A percentile compares a stretch with the other conserved stretches of the same genome.
phyloP scores from a whole-genome alignment of 2,329 filamentous ascomycete genomes.

The Talaromyces rugulosus region DNA sequence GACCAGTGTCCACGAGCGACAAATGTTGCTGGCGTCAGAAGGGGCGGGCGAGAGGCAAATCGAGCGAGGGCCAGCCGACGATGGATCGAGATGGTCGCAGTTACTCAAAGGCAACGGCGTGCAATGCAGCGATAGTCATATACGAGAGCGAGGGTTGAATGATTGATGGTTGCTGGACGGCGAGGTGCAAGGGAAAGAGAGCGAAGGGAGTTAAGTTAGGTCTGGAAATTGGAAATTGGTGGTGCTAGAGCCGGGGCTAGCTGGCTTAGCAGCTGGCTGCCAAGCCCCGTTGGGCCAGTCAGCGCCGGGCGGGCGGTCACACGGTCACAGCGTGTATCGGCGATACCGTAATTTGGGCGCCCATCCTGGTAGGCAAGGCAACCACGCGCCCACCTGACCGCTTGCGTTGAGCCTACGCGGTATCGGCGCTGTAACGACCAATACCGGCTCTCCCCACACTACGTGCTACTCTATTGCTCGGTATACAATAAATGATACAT shows the following conservation, averaged over 20 bases:
- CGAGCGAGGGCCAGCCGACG: neutral
- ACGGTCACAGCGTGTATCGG: neutral
- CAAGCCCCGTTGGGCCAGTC: neutral
- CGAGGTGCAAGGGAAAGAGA: slow-evolving; percentile 20
- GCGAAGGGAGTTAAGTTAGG: slow-evolving; percentile 12
- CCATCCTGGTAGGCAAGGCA: neutral
- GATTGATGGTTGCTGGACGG: neutral
- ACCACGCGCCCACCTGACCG: neutral
- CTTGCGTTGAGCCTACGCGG: neutral
- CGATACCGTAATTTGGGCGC: neutral
- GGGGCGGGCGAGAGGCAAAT: neutral
- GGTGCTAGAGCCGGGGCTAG: neutral
- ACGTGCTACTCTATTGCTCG: neutral
- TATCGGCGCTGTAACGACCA: neutral
- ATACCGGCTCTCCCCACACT: neutral
- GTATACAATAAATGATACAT: too few species aligned
- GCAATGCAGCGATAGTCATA: neutral
- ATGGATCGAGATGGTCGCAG: neutral
- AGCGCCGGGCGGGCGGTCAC: neutral
- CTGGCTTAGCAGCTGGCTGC: neutral
- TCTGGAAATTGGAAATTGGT: neutral
- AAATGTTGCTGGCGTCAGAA: neutral
- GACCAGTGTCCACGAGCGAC: slow-evolving; percentile 9
- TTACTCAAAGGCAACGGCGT: neutral
- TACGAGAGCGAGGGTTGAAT: neutral